phyloP scores from a whole-genome alignment of 129 eudicot species.

The Pittosporum tobira region DNA sequence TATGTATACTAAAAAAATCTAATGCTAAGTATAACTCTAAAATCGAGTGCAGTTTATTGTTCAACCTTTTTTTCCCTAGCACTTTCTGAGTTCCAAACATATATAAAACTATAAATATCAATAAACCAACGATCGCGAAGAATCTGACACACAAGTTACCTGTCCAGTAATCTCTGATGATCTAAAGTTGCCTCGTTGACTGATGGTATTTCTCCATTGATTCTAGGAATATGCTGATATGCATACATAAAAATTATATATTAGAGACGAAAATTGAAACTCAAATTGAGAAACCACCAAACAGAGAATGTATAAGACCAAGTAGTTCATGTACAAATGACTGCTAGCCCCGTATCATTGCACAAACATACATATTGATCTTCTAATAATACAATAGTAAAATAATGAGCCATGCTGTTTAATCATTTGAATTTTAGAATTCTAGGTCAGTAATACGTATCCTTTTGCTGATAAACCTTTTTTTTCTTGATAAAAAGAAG shows the following conservation, averaged over 20 bases:
- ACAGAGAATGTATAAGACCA: neutral
- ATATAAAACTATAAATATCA: neutral
- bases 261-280: neutral
- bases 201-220: slow-evolving; percentile 86
- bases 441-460: too few species aligned
- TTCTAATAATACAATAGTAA: too few species aligned
- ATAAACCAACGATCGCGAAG: neutral
- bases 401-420: too few species aligned
- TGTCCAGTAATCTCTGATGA: slow-evolving; percentile 79
- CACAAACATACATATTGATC: too few species aligned
- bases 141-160: slow-evolving; percentile 30
- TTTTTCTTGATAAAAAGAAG: too few species aligned
- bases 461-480: too few species aligned
- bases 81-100: neutral
- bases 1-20: neutral
- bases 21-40: neutral
- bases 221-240: slow-evolving; percentile 75
- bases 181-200: slow-evolving; percentile 76
- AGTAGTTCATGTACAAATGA: neutral
- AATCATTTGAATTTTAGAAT: too few species aligned
- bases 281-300: neutral
- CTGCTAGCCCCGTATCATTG: too few species aligned
- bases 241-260: neutral
- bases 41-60: neutral
- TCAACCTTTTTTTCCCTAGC: neutral